Evolutionary conservation across 352 stramenopile species (phyloP), one percentile per base, ranked within the genome.

Genomic region (Pythium folliculosum): DNA sequence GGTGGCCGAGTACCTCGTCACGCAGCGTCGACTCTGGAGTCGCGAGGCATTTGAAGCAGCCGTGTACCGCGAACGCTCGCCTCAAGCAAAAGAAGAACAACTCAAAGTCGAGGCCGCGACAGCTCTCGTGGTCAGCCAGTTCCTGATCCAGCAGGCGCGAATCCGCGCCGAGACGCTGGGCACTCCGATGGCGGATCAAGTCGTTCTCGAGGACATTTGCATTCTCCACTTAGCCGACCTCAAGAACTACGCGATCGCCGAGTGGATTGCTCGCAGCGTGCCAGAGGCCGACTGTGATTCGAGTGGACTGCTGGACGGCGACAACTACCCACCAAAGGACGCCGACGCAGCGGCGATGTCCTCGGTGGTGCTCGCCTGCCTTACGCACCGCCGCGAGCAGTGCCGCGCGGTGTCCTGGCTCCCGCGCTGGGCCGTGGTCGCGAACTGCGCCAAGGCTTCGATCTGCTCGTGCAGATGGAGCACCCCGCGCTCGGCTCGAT

Each of bases 191-290:
- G 12, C 5, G 48, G 19, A 1, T 0, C 48, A 53, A 21, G 48
- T 53, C 13, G 37, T n/a, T 6, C 17, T 53, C 1, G 48, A 53
- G 5, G 25, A 53, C 6, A n/a, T 53, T 35, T 53, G 48, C 17
- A 53, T 53, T 35, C 21, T 53, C 10, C 48, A 53, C 48, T 27
- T 53, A 22, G 9, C 48, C 22, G 21, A 53, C 48, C 48, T 53
- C 48, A 53, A 53, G 22, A 53, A 53, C 14, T 53, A 37, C 23
- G 48, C 32, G 48, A 53, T 30, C 3, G 48, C 48, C 48, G 48
- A 53, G 48, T 53, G 48, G 48, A 16, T 53, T 17, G 48, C 48
- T 13, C 48, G 48, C 5, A 17, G 12, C 22, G 48, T 53, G 21
- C 48, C 22, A 9, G 48, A 53, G 22, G 48, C 48, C 10, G 48